Evolutionary conservation across 257 asterid species (phyloP).

Genomic region (Cruciata laevipes): DNA sequence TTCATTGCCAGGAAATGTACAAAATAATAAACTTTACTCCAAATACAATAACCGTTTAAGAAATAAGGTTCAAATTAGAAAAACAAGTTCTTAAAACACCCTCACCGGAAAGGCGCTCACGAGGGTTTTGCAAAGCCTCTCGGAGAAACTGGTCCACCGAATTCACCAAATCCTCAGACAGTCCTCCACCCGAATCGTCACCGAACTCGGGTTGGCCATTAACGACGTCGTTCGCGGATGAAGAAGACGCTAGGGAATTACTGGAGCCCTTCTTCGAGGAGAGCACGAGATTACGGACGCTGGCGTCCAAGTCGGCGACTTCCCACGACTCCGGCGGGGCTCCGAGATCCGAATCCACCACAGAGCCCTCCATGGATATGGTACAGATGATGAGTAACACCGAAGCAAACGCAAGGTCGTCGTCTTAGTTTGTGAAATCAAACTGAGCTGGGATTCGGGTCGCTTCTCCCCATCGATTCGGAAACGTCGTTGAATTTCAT

Average conservation of each 20-base stretch:
- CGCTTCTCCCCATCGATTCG: conserved; percentile 20
- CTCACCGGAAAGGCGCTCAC: conserved; percentile 99
- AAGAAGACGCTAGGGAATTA: conserved; percentile 17
- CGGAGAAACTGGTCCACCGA: conserved; percentile 92
- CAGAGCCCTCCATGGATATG: conserved; percentile 61
- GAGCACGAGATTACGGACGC: conserved; percentile 75
- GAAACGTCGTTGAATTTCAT: conserved; percentile 28
- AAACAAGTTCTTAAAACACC: no score
- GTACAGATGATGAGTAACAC: neutral
- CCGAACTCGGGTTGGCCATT: conserved; percentile 41
- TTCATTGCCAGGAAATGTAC: neutral
- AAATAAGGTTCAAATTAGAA: neutral
- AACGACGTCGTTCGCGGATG: conserved; percentile 17
- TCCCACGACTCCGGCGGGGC: conserved; percentile 97
- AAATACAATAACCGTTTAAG: neutral
- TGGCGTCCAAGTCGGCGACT: conserved; percentile 91
- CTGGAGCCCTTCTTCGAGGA: conserved; percentile 38
- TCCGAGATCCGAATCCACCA: conserved; percentile 52
- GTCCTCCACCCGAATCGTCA: conserved; percentile 25
- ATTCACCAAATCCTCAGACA: conserved; percentile 53
- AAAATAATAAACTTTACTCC: neutral
- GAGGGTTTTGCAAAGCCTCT: conserved; percentile 97
- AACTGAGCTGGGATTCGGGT: conserved; percentile 37
- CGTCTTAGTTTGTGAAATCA: conserved; percentile 24
- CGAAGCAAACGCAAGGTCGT: conserved; percentile 11